Evolutionary conservation across 2,329 filamentous ascomycete genomes (phyloP), one percentile per base, ranked within the genome.

Genomic region (Colletotrichum sp.): DNA sequence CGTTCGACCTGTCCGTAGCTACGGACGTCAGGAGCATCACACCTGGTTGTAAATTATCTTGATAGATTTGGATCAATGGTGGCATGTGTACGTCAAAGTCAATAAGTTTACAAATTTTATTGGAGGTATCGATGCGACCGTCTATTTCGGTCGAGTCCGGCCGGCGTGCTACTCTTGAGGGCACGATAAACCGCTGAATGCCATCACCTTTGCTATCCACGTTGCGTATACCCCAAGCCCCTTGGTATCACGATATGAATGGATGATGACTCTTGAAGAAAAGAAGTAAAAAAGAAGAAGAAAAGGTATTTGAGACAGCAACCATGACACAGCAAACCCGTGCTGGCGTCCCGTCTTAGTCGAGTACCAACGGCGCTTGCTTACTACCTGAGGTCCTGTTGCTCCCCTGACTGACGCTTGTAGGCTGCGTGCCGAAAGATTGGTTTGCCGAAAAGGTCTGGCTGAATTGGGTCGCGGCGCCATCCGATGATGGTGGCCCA

Each of bases 401-500:
- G 69, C 65, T 76, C 24, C 69, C 71, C 24, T 75, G 72, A 30
- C 64, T 72, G 57, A 67, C 26, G 66, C 63, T 74, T 21, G 67
- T 74, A 24, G 74, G 71, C 59, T 77, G 78, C 48, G 74, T 72
- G 32, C 71, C 64, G n/a, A 74, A 78, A 15, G 75, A 77, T 48
- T 78, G 72, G 52, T 36, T 76, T 16, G 55, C 24, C 13, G 74
- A 72, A 16, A 78, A 75, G 16, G 57, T 71, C 65, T 78, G 79
- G 28, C 74, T 77, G 10, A 52, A 39, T 34, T 77, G 77, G 13
- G 77, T 76, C n/a, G 69, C 66, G 9, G 64, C 30, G 13, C 64
- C 76, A 13, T 71, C 67, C 15, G 65, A 65, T 12, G 76, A 69
- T 10, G 72, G 48, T 18, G 36, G 74, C 60, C 74, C 39, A 30